Conservation (phyloP, 306 rosid genomes). For the Gleditsia sinensis region DNA sequence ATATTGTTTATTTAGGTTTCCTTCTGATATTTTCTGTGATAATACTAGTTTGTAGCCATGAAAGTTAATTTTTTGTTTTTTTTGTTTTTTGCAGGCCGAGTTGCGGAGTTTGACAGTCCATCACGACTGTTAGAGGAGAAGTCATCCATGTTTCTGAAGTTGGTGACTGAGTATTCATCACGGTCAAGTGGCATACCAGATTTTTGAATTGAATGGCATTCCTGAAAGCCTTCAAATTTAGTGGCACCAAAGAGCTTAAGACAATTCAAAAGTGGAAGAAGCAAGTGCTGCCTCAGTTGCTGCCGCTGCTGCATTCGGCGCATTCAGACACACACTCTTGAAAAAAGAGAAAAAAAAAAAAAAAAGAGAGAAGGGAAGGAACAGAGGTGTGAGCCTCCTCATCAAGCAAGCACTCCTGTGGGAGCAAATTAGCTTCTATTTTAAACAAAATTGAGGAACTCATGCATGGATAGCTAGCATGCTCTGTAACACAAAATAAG, state of each 20-base stretch:
- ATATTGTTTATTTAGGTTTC: no score
- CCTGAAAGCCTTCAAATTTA: constrained; percentile 28
- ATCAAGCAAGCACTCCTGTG: constrained; percentile 33
- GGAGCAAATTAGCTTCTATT: constrained; percentile 34
- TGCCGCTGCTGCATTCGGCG: constrained; percentile 50
- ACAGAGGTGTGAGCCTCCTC: constrained; percentile 33
- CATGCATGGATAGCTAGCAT: constrained; percentile 48
- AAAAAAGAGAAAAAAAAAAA: no score
- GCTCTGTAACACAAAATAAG: constrained; percentile 41
- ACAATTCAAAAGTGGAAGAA: constrained; percentile 31
- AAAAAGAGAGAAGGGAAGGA: constrained; percentile 7
- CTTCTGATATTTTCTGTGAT: not conserved
- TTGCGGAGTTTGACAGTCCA: constrained; percentile 86
- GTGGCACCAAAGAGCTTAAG: constrained; percentile 42
- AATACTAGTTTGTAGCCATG: not conserved
- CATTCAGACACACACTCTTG: constrained; percentile 39
- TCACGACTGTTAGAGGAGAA: constrained; percentile 79
- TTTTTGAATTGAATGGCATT: constrained; percentile 50
- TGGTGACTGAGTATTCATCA: constrained; percentile 90
- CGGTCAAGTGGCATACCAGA: constrained; percentile 83
- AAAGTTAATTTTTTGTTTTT: not conserved
- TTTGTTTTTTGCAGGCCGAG: constrained; percentile 60
- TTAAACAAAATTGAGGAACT: constrained; percentile 40
- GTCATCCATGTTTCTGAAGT: constrained; percentile 90
- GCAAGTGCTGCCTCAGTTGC: constrained; percentile 38